Evolutionary conservation across 2,329 filamentous ascomycete genomes (phyloP).

Genomic region (Ophiostoma sp.): DNA sequence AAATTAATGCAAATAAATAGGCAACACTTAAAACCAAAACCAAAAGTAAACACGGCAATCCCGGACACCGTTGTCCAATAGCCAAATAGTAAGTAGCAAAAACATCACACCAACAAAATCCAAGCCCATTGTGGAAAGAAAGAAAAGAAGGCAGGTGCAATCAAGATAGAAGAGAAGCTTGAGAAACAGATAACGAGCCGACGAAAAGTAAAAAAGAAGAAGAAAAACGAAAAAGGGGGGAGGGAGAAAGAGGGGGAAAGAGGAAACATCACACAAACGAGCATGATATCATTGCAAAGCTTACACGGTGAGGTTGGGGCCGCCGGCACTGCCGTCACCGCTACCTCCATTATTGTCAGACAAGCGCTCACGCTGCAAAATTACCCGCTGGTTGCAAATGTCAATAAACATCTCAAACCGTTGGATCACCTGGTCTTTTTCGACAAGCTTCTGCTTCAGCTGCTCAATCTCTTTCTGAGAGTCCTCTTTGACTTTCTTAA

Average conservation of each 20-base stretch:
- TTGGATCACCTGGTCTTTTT: slow-evolving; percentile 58
- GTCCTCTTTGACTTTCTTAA: slow-evolving; percentile 51
- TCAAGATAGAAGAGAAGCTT: neutral
- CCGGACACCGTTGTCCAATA: neutral
- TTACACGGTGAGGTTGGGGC: slow-evolving; percentile 22
- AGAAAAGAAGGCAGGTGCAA: neutral
- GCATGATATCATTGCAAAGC: neutral
- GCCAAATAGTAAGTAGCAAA: neutral
- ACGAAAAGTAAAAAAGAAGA: neutral
- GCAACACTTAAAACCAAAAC: neutral
- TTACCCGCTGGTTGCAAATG: slow-evolving; percentile 62
- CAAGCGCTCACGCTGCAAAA: slow-evolving; percentile 55
- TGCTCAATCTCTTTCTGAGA: slow-evolving; percentile 54
- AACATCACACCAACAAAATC: neutral
- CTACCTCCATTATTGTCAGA: slow-evolving; percentile 30
- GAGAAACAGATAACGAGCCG: neutral
- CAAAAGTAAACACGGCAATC: neutral
- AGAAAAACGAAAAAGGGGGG: neutral
- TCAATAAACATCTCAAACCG: slow-evolving; percentile 67
- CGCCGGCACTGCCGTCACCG: slow-evolving; percentile 24
- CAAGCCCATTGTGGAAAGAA: neutral
- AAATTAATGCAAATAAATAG: neutral
- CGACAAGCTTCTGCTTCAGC: slow-evolving; percentile 54
- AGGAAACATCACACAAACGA: neutral
- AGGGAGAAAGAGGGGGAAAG: neutral